Evolutionary conservation across 2,329 filamentous ascomycete species (phyloP).

Genomic region (Torrubiella hemipterigena): DNA sequence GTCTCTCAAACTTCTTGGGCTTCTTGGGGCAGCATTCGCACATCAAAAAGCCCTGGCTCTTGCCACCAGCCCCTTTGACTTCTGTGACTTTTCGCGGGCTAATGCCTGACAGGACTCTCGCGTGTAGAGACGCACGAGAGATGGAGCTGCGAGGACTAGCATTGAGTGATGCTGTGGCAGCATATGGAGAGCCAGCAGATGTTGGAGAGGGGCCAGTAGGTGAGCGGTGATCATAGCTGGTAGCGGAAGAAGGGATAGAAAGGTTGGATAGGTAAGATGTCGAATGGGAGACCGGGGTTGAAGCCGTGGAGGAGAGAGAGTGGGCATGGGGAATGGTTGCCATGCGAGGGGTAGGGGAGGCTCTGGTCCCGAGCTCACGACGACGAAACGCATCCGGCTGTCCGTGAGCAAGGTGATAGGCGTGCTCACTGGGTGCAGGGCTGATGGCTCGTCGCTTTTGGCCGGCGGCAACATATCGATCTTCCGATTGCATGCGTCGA

Average conservation of each 20-base stretch:
- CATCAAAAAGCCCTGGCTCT: conserved; percentile 46
- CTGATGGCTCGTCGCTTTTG: conserved; percentile 46
- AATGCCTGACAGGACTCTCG: conserved; percentile 32
- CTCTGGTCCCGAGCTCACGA: conserved; percentile 34
- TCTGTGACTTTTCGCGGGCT: conserved; percentile 41
- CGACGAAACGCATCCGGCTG: conserved; percentile 34
- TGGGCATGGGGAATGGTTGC: conserved; percentile 30
- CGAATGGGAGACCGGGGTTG: conserved; percentile 25
- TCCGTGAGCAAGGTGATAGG: conserved; percentile 22
- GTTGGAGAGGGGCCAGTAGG: conserved; percentile 40
- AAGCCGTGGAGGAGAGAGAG: conserved; percentile 31
- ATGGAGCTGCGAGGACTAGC: conserved; percentile 37
- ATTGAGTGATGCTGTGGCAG: conserved; percentile 33
- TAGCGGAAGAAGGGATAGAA: conserved; percentile 28
- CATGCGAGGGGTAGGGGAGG: conserved; percentile 39
- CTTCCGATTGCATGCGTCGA: conserved; percentile 39
- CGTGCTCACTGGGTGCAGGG: conserved; percentile 34
- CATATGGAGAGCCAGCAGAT: conserved; percentile 36
- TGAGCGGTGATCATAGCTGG: conserved; percentile 34
- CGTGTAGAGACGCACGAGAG: conserved; percentile 27
- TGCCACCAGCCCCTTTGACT: conserved; percentile 32
- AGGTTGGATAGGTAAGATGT: conserved; percentile 35
- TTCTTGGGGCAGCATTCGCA: conserved; percentile 97
- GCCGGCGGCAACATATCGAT: conserved; percentile 26
- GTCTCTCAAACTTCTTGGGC: conserved; percentile 84